phyloP scores from a whole-genome alignment of 768 basidiomycete species.

The Mycena sanguinolenta region DNA sequence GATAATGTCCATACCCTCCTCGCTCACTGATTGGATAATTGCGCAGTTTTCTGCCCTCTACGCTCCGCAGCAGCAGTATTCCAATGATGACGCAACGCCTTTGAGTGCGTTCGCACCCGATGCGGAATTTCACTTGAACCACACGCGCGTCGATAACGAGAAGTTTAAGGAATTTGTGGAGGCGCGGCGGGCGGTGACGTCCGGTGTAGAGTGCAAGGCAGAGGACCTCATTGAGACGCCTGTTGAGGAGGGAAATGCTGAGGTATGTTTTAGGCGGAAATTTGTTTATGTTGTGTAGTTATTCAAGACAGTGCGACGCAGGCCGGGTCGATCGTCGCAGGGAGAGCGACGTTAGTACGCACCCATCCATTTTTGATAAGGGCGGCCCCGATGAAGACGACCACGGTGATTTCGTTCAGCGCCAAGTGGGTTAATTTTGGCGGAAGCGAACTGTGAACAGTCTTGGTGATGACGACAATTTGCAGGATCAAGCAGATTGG shows the following conservation, averaged over 20 bases:
- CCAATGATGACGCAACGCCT: neutral
- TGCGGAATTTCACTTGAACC: conserved; percentile 31
- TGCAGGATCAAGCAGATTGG: neutral
- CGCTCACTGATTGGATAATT: conserved; percentile 25
- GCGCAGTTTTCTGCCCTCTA: conserved; percentile 26
- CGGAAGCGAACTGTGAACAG: no score
- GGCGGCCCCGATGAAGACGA: conserved; percentile 31
- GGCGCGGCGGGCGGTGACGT: conserved; percentile 2
- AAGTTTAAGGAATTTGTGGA: conserved; percentile 16
- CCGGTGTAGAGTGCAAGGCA: conserved; percentile 19
- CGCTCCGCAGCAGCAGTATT: neutral
- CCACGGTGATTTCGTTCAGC: conserved; percentile 30
- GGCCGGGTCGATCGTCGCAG: conserved; percentile 33
- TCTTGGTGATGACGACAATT: neutral
- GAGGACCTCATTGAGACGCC: conserved; percentile 30
- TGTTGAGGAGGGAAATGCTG: conserved; percentile 23
- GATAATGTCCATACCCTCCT: conserved; percentile 16
- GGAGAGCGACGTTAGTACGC: conserved; percentile 22
- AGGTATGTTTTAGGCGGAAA: neutral
- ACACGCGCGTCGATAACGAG: conserved; percentile 17
- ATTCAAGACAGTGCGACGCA: neutral
- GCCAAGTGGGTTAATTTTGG: conserved; percentile 19
- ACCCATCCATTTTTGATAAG: conserved; percentile 28
- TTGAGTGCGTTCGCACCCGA: conserved; percentile 28
- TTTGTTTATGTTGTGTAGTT: neutral